These are phyloP conservation scores for Globisporangium solare DNA, from an alignment of 352 stramenopile genomes.

Conservation along the genomic window DNA sequence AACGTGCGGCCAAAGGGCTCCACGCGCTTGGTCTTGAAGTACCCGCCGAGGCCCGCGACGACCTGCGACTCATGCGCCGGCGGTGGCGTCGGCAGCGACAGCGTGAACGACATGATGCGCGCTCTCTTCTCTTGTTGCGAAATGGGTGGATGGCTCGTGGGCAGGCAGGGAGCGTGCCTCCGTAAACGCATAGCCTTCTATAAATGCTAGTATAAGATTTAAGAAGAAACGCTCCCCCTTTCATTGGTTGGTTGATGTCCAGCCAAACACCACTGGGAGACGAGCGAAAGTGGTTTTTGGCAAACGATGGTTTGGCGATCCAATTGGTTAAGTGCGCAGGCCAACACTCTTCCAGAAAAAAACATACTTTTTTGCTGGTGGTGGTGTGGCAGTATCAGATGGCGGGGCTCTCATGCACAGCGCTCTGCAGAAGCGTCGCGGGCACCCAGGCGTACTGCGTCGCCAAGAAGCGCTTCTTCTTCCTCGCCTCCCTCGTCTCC, in stretches of 20 bases:
- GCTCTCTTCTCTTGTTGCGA: not conserved
- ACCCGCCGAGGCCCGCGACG: constrained; percentile 55
- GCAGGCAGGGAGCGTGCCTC: not conserved
- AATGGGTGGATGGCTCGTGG: not conserved
- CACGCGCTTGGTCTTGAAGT: constrained; percentile 73
- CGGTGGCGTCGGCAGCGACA: constrained; percentile 59
- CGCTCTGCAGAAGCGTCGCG: constrained; percentile 31
- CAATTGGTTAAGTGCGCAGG: too few relatives aligned
- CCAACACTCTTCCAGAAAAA: too few relatives aligned
- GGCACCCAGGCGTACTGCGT: constrained; percentile 59
- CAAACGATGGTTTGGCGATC: too few relatives aligned
- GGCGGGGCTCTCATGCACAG: too few relatives aligned
- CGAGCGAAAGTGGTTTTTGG: not conserved
- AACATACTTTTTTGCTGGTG: too few relatives aligned
- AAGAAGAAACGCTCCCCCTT: not conserved
- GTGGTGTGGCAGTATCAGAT: too few relatives aligned
- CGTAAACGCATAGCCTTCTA: not conserved
- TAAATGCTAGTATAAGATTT: not conserved
- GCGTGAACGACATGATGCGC: constrained; percentile 47
- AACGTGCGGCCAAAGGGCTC: constrained; percentile 67
- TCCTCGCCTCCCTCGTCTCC: constrained; percentile 7
- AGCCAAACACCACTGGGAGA: not conserved
- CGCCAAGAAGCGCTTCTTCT: constrained; percentile 20
- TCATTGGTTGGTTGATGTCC: not conserved
- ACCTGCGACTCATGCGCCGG: constrained; percentile 44